Percentiles rank a stretch among this genome's conserved stretches.
These are phyloP conservation scores for Carex scoparia DNA, from an alignment of 176 grass and related monocot species.

Conservation along the genomic window DNA sequence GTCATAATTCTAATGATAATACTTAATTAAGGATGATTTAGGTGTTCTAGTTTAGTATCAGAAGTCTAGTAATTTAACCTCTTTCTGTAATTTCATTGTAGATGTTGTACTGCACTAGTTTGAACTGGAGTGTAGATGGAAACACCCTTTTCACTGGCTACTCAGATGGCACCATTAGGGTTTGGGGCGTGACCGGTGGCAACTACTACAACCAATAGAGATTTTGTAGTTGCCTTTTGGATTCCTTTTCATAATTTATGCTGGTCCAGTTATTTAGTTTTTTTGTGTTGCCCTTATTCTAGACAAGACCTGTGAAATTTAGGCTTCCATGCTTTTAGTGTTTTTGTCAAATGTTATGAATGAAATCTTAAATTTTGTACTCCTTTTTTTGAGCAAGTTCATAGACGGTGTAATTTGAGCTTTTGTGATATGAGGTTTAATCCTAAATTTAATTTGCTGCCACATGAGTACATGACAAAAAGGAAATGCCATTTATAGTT, in stretches of 20 bases:
- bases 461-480: not conserved
- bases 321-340: not conserved
- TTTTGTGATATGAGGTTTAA: not conserved
- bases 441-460: not conserved
- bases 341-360: conserved; percentile 6
- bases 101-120: conserved; percentile 75
- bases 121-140: conserved; percentile 85
- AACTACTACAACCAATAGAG: conserved; percentile 47
- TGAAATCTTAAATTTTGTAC: conserved; percentile 19
- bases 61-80: not conserved
- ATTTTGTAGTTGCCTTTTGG: conserved; percentile 4
- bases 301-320: conserved; percentile 8
- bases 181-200: conserved; percentile 55
- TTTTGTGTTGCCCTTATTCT: conserved; percentile 13
- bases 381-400: not conserved
- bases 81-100: conserved; percentile 12
- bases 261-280: conserved; percentile 5
- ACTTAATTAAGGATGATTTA: not conserved
- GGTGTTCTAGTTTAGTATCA: not conserved
- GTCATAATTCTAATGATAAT: not conserved
- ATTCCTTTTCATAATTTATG: conserved; percentile 5
- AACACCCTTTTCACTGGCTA: conserved; percentile 82
- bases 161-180: conserved; percentile 71
- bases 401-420: not conserved
- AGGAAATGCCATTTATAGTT: not conserved